Evolutionary conservation across 306 rosid species (phyloP).

Genomic region (Quercus glauca): DNA sequence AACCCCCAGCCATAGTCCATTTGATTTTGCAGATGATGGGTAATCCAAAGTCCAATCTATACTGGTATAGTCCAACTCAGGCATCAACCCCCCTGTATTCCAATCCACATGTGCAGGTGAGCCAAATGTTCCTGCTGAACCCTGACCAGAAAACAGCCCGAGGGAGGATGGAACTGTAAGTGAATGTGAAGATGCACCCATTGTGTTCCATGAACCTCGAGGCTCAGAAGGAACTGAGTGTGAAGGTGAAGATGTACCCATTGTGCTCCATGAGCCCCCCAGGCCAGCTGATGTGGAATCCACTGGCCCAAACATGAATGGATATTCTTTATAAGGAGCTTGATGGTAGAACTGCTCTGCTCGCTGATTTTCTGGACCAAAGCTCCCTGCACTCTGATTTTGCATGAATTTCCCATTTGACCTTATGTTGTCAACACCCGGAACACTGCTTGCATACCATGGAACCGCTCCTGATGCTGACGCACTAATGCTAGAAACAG

Average conservation of each 20-base stretch:
- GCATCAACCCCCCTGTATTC: conserved; percentile 51
- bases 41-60: conserved; percentile 81
- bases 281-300: conserved; percentile 39
- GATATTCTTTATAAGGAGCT: conserved; percentile 33
- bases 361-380: conserved; percentile 29
- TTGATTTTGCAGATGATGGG: conserved; percentile 30
- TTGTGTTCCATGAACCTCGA: conserved; percentile 49
- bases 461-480: conserved; percentile 47
- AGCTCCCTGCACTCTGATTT: conserved; percentile 25
- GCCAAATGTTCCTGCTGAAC: conserved; percentile 50
- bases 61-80: conserved; percentile 57
- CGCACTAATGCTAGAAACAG: conserved; percentile 42
- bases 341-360: conserved; percentile 59
- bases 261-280: conserved; percentile 48
- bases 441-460: conserved; percentile 47
- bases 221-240: conserved; percentile 20
- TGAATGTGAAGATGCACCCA: conserved; percentile 34
- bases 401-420: conserved; percentile 50
- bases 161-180: conserved; percentile 74
- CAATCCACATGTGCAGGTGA: conserved; percentile 59
- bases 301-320: conserved; percentile 25
- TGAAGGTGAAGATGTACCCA: conserved; percentile 34
- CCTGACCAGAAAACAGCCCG: conserved; percentile 66
- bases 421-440: conserved; percentile 37
- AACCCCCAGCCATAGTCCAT: conserved; percentile 53